Percentiles rank a stretch among this genome's conserved stretches.
Conservation (phyloP, 148 eudicot species). For the Vaccinium macrocarpon region DNA sequence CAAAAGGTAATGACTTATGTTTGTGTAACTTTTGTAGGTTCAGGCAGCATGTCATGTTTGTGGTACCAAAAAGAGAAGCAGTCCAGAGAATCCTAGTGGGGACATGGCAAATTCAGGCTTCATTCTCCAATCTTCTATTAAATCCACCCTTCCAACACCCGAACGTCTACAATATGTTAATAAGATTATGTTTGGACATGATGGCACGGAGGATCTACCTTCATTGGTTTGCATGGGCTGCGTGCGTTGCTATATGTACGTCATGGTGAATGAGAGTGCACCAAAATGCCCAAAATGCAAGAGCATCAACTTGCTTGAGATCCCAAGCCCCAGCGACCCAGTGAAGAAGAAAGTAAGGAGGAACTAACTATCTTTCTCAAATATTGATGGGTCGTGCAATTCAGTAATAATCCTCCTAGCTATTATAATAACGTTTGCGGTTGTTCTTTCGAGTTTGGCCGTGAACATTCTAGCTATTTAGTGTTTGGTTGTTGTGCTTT, state of each 20-base stretch:
- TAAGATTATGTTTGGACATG: no score
- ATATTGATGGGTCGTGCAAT: background rate
- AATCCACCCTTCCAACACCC: no score
- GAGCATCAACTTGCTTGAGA: background rate
- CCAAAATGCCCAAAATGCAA: background rate
- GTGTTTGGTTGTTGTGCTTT: background rate
- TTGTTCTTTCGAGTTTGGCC: no score
- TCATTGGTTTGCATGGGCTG: background rate
- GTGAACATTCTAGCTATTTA: no score
- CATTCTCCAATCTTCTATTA: no score
- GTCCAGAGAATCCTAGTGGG: no score
- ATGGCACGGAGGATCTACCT: no score
- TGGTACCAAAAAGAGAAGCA: background rate
- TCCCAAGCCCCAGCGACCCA: background rate
- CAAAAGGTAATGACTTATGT: background rate
- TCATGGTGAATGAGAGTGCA: background rate
- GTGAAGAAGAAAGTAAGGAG: background rate
- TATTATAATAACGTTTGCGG: no score
- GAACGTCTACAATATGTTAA: no score
- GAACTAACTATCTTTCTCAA: background rate
- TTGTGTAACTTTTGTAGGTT: background rate
- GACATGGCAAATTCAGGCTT: no score
- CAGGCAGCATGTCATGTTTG: background rate
- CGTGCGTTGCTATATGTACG: background rate
- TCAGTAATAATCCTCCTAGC: background rate